Evolutionary conservation across 257 asterid species (phyloP).

Genomic region (Ocimum tenuiflorum): DNA sequence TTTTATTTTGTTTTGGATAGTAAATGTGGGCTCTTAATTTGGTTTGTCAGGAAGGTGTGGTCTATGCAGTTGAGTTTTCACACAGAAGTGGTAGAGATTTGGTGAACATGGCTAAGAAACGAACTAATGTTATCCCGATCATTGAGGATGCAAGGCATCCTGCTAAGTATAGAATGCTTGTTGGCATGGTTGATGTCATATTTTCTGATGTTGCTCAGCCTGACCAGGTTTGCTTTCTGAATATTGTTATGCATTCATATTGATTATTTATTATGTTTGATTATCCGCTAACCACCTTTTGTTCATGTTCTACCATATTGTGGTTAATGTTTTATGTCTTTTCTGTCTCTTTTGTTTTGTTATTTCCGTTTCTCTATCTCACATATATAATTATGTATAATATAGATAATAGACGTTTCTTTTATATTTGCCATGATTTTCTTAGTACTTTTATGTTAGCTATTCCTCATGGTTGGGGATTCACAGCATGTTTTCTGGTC

Average conservation of each 20-base stretch:
- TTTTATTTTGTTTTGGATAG: neutral
- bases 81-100: conserved; percentile 93
- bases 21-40: neutral
- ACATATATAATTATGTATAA: too few species aligned
- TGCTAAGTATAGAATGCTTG: conserved; percentile 90
- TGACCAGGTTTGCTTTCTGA: conserved; percentile 60
- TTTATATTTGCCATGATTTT: too few species aligned
- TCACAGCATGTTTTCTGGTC: too few species aligned
- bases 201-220: conserved; percentile 99
- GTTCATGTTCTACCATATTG: neutral
- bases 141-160: conserved; percentile 98
- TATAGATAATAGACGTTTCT: too few species aligned
- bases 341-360: too few species aligned
- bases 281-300: neutral
- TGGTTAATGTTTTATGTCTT: too few species aligned
- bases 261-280: neutral
- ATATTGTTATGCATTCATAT: neutral
- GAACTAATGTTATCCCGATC: conserved; percentile 86
- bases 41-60: conserved; percentile 66
- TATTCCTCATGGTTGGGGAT: too few species aligned
- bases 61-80: conserved; percentile 91
- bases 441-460: too few species aligned
- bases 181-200: conserved; percentile 96
- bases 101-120: conserved; percentile 91
- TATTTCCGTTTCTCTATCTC: too few species aligned